Evolutionary conservation across 176 grass and related monocot genomes (phyloP).

Genomic region (Tuctoria greenei): DNA sequence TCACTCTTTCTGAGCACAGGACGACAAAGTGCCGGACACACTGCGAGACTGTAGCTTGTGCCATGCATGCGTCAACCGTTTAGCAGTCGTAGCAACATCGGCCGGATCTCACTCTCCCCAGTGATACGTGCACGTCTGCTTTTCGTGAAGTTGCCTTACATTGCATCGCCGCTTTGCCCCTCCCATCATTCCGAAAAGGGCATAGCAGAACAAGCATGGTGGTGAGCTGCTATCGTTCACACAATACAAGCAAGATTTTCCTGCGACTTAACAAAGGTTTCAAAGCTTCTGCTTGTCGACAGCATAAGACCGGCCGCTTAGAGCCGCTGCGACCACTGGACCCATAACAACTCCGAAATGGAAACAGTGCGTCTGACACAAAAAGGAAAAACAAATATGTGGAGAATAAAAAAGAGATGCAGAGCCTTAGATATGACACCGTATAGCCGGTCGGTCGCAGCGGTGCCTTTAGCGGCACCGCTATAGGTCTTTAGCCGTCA

Average conservation of each 20-base stretch:
- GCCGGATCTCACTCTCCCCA: neutral
- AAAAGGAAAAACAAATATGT: neutral
- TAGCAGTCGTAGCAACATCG: neutral
- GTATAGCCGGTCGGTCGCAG: too few species aligned
- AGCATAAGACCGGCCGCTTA: neutral
- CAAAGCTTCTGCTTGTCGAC: neutral
- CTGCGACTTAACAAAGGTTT: neutral
- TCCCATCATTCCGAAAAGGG: neutral
- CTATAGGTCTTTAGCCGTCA: too few species aligned
- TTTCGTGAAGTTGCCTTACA: neutral
- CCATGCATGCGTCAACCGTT: neutral
- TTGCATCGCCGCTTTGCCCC: neutral
- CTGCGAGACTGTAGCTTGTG: neutral
- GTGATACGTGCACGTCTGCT: neutral
- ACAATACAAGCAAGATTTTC: too few species aligned
- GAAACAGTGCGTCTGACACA: conserved; percentile 4
- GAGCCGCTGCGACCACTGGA: too few species aligned
- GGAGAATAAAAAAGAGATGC: neutral
- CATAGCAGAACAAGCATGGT: neutral
- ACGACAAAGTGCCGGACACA: neutral
- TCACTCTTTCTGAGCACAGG: neutral
- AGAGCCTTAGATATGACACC: too few species aligned
- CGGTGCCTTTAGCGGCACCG: too few species aligned
- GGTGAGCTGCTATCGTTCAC: neutral
- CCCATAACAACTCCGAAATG: too few species aligned